Base-by-base conservation (phyloP, 345 rosid species). In the Firmiana major region DNA sequence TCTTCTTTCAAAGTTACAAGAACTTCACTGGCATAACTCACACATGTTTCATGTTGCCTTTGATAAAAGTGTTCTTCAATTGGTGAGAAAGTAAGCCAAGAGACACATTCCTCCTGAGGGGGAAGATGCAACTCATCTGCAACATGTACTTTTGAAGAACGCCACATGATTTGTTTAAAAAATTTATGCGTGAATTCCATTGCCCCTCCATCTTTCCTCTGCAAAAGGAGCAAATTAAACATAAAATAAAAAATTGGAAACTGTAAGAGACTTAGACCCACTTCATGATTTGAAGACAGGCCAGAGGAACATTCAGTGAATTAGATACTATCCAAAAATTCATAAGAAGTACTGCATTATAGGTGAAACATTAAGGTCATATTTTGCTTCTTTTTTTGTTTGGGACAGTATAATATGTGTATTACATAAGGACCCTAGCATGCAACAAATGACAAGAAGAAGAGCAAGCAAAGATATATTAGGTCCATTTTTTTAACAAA, bases 1-100 rank as follows among this genome's bases (percentile, higher is more conserved):
- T 90, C 93, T 71, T 82, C 91, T 86, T 88, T 95, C 88, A 95
- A 78, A 88, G 87, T 88, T 86, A 87, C 86, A 77, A 90, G 81
- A 84, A 95, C 97, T 87, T 95, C 99, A 71, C 86, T 84, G 63
- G 99, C 99, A 86, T 90, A 89, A 86, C 87, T 87, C 81, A 88
- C 91, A 86, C 99, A 95, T 75, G 94, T 93, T 85, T 93, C 99
- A 82, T 95, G 99, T 84, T 95, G 99, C 77, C 93, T 93, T 81
- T 90, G 92, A 79, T 95, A 95, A 81, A 95, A 95, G 78, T 95
- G 98, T 78, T 89, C 90, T 82, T 95, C 99, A 76, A 92, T 92
- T 64, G 99, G 92, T 72, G 98, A 95, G 84, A 95, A 92, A 12
- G 88, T 83, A 74, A 95, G 97, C 94, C 93, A 90, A 19, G 96